A percentile compares a stretch with the other conserved stretches of the same genome.
These are phyloP conservation scores for Leccinum broughii DNA, from an alignment of 768 basidiomycete species.

Conservation along the genomic window DNA sequence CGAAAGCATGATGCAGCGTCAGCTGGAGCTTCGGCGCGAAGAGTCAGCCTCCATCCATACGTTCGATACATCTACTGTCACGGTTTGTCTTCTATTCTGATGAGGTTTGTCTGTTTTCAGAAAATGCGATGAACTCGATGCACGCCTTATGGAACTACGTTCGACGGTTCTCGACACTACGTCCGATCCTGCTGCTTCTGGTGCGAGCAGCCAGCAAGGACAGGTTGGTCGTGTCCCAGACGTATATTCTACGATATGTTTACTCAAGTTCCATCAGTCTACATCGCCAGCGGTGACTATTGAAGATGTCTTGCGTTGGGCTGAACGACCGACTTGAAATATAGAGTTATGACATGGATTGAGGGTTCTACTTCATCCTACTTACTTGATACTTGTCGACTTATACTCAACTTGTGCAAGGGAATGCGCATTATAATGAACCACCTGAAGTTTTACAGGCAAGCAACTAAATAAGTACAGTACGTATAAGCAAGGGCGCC, in stretches of 20 bases:
- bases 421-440: too few relatives aligned
- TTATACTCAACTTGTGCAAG: too few relatives aligned
- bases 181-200: neutral
- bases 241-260: neutral
- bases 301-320: conserved; percentile 57
- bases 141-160: conserved; percentile 59
- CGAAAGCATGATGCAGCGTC: conserved; percentile 78
- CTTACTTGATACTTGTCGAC: too few relatives aligned
- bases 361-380: too few relatives aligned
- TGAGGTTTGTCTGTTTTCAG: conserved; percentile 32
- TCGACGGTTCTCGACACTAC: conserved; percentile 18
- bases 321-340: conserved; percentile 45
- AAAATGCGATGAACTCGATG: conserved; percentile 71
- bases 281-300: conserved; percentile 13
- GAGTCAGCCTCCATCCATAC: conserved; percentile 70
- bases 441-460: too few relatives aligned
- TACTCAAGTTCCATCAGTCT: conserved; percentile 10
- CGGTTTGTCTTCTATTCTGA: neutral
- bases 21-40: conserved; percentile 69
- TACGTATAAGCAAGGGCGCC: too few relatives aligned
- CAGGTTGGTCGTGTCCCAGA: conserved; percentile 16
- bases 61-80: conserved; percentile 43
- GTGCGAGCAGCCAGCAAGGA: conserved; percentile 7
- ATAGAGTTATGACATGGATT: neutral
- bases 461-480: too few relatives aligned